Conservation (phyloP, 805 yeast species). For the Nakazawaea molendinolei region DNA sequence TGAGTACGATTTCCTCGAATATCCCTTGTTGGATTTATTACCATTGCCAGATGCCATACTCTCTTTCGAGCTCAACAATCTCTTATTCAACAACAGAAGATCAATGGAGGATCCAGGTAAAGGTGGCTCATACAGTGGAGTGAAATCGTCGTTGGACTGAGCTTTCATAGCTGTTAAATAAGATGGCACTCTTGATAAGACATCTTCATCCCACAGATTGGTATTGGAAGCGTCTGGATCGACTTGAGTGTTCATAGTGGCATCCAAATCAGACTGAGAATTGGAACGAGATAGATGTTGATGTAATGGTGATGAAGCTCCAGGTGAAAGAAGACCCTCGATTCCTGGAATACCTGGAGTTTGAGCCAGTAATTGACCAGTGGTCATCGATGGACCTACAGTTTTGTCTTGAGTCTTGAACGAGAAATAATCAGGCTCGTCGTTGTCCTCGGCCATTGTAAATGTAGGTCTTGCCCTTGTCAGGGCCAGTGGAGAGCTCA, state of each 20-base stretch:
- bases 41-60: background rate
- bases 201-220: slow-evolving; percentile 36
- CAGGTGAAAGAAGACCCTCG: slow-evolving; percentile 28
- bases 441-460: slow-evolving; percentile 20
- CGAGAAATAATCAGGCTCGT: slow-evolving; percentile 29
- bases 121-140: slow-evolving; percentile 68
- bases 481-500: slow-evolving; percentile 12
- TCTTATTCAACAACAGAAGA: slow-evolving; percentile 24
- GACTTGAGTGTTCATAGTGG: too few relatives aligned
- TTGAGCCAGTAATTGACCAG: slow-evolving; percentile 13
- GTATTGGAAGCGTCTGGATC: slow-evolving; percentile 10
- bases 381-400: slow-evolving; percentile 18
- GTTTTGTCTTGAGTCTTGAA: slow-evolving; percentile 12
- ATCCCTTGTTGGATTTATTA: slow-evolving; percentile 8
- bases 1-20: slow-evolving; percentile 13
- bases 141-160: slow-evolving; percentile 41
- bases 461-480: slow-evolving; percentile 22
- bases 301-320: slow-evolving; percentile 40
- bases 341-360: slow-evolving; percentile 11
- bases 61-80: slow-evolving; percentile 15
- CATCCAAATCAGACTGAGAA: slow-evolving; percentile 32
- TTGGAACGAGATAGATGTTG: slow-evolving; percentile 54
- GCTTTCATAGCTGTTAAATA: slow-evolving; percentile 71
- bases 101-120: slow-evolving; percentile 31
- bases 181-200: slow-evolving; percentile 72